Conservation (phyloP, 768 basidiomycete species). For the Collybia sordida region DNA sequence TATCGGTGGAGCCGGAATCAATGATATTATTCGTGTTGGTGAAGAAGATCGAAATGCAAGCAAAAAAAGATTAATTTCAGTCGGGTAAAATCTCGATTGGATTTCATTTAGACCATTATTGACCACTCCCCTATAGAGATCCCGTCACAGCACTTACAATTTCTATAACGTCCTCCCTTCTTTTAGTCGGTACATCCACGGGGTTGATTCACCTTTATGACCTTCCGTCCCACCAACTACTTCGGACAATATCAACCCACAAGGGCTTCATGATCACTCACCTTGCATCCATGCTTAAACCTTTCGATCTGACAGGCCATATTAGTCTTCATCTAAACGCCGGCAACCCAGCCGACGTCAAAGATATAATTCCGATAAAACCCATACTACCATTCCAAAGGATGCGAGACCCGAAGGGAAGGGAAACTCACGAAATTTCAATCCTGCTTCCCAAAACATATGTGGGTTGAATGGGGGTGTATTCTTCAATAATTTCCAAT, state of each 20-base stretch:
- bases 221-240: conserved; percentile 84
- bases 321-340: conserved; percentile 52
- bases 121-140: conserved; percentile 46
- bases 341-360: conserved; percentile 38
- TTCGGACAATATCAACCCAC: conserved; percentile 77
- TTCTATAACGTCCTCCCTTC: conserved; percentile 73
- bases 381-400: conserved; percentile 72
- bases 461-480: conserved; percentile 30
- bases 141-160: conserved; percentile 71
- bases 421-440: conserved; percentile 71
- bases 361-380: conserved; percentile 64
- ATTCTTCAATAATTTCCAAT: neutral
- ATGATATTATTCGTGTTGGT: conserved; percentile 70
- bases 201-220: conserved; percentile 83
- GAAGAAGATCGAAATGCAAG: conserved; percentile 45
- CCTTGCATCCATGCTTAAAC: conserved; percentile 79
- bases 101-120: conserved; percentile 1
- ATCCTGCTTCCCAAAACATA: conserved; percentile 48
- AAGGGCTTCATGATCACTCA: conserved; percentile 70
- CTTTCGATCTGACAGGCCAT: conserved; percentile 85
- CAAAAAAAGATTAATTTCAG: conserved; percentile 64
- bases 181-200: conserved; percentile 77
- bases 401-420: conserved; percentile 62
- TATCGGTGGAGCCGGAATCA: conserved; percentile 70
- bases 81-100: conserved; percentile 50